phyloP scores from a whole-genome alignment of 352 stramenopile species.

The Lagenidium sp. region DNA sequence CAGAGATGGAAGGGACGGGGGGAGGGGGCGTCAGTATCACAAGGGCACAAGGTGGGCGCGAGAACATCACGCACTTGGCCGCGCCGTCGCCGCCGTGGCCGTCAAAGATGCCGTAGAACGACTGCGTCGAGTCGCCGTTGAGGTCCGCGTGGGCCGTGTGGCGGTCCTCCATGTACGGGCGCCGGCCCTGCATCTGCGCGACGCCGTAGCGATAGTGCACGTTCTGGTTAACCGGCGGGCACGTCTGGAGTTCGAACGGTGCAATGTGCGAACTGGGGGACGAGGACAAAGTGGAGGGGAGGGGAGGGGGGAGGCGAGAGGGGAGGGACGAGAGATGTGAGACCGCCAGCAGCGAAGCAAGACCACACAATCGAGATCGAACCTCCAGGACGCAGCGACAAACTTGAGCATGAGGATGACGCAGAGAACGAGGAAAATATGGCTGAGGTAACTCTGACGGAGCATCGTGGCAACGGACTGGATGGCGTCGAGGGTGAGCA shows the following conservation, averaged over 20 bases:
- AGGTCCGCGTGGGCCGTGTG: conserved; percentile 70
- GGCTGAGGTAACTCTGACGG: conserved; percentile 53
- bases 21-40: not conserved
- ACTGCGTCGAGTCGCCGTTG: conserved; percentile 71
- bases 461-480: conserved; percentile 50
- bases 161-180: conserved; percentile 90
- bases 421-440: conserved; percentile 50
- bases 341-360: not conserved
- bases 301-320: too few relatives aligned
- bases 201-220: conserved; percentile 77
- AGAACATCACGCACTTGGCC: conserved; percentile 76
- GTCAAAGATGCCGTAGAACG: conserved; percentile 92
- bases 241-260: conserved; percentile 64
- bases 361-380: conserved; percentile 1
- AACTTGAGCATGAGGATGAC: conserved; percentile 46
- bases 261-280: conserved; percentile 23
- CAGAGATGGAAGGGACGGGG: not conserved
- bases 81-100: conserved; percentile 87
- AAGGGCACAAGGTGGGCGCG: conserved; percentile 4
- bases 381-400: conserved; percentile 52
- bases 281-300: not conserved
- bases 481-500: conserved; percentile 56
- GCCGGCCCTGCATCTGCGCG: conserved; percentile 70
- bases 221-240: conserved; percentile 63
- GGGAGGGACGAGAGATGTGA: too few relatives aligned